Evolutionary conservation across 179 eudicot genomes (phyloP).

Genomic region (Heliamphora pulchella): DNA sequence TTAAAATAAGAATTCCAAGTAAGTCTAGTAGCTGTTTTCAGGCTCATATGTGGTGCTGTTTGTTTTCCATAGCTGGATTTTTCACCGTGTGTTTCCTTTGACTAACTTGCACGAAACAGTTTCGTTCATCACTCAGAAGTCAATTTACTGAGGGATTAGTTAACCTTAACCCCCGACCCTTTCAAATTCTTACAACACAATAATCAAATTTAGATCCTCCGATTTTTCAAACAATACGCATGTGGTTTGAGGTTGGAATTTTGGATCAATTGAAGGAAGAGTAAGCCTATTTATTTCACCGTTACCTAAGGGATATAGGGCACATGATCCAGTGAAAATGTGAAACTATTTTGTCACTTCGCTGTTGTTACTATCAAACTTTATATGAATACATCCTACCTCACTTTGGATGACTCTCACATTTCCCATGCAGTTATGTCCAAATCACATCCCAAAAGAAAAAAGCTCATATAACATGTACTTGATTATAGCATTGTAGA

Average conservation of each 20-base stretch:
- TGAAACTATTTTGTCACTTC: neutral
- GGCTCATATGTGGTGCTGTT: neutral
- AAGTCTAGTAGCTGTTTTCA: neutral
- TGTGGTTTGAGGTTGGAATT: no score
- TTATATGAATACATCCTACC: neutral
- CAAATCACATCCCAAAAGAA: neutral
- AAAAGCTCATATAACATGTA: neutral
- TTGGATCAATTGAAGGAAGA: no score
- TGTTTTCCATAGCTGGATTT: neutral
- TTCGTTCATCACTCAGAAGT: no score
- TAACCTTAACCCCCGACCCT: no score
- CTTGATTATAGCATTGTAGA: neutral
- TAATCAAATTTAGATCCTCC: no score
- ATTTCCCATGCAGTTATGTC: neutral
- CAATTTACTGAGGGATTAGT: no score
- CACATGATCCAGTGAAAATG: neutral
- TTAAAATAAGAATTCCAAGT: neutral
- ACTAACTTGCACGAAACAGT: neutral
- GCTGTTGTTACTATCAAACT: conserved; percentile 5
- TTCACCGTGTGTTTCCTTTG: neutral
- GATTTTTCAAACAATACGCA: no score
- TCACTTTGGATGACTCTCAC: neutral
- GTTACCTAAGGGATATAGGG: neutral
- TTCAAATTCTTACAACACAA: no score
- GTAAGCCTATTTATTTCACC: no score